Base-by-base conservation (phyloP, 2,329 filamentous ascomycete species). In the Colletotrichum chrysophilum region DNA sequence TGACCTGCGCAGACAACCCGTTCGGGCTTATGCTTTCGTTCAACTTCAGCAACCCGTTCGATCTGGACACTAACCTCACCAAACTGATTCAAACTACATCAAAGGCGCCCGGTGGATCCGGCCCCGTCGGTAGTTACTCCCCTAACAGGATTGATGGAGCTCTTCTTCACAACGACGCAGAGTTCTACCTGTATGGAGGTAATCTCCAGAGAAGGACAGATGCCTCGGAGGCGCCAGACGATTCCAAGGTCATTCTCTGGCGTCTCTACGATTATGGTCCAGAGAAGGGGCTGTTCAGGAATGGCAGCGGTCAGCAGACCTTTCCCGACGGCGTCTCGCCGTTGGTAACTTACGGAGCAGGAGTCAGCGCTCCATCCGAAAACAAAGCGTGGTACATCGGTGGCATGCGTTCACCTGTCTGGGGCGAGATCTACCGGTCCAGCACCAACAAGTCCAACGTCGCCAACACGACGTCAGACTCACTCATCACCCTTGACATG, bases 371-470 rank as follows among this genome's bases (percentile, higher is more conserved):
- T 0, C 93, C 93, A 0, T 94, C 93, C 0, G 93, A 95, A 82
- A 93, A 94, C 77, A 88, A 92, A 78, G 93, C 92, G 0, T 95
- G 91, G 86, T 95, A 95, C 78, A 94, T 95, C 77, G 91, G 91
- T 1, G 94, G 94, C 0, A 84, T 93, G 82, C 89, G 86, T 16
- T 87, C 91, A 0, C 82, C 86, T 0, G 82, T 83, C 14, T 88
- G 85, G 79, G 91, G 91, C 0, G 83, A 86, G 0, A 88, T 94
- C 58, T 87, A 86, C 30, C 30, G 30, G 30, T 1, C 30, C 30
- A 30, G 1, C 30, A 30, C 1, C 30, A 30, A 30, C 8, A 30
- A 30, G 30, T 30, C 30, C 30, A 30, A 30, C 30, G 30, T 30
- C 30, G 30, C 30, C 30, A 30, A 30, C 30, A 30, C 30, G 30